Conservation (phyloP, 192 early-diverging fungal species). For the Coemansia sp. region DNA sequence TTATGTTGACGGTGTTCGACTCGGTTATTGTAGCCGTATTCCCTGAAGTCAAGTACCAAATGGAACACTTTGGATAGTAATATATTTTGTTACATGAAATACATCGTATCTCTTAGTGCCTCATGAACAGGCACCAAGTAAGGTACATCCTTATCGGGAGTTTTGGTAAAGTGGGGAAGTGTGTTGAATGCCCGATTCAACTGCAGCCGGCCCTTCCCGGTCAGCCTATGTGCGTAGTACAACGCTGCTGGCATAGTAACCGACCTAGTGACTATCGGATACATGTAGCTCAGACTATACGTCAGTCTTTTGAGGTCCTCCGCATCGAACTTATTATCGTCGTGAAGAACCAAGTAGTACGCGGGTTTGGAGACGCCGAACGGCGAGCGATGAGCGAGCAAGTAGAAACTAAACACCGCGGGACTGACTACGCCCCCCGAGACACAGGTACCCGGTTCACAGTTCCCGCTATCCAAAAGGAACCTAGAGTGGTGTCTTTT, state of each 20-base stretch:
- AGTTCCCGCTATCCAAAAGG: conserved; percentile 18
- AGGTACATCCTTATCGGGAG: not conserved
- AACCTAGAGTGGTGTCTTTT: conserved; percentile 41
- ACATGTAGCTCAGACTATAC: conserved; percentile 31
- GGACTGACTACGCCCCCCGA: conserved; percentile 2
- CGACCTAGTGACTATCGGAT: conserved; percentile 22
- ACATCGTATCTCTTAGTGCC: conserved; percentile 32
- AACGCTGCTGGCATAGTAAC: conserved; percentile 40
- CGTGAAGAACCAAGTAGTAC: conserved; percentile 41
- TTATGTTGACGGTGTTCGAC: conserved; percentile 78
- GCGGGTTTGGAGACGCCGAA: conserved; percentile 22
- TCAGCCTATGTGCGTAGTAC: conserved; percentile 47
- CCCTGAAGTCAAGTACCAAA: conserved; percentile 61
- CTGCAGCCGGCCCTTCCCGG: conserved; percentile 35
- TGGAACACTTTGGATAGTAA: conserved; percentile 3
- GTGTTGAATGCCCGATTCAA: conserved; percentile 15
- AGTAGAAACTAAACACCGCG: conserved; percentile 23
- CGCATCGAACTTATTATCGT: conserved; percentile 18
- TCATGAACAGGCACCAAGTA: conserved; percentile 35
- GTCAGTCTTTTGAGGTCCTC: conserved; percentile 20
- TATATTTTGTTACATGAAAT: conserved; percentile 27
- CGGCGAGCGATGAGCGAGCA: conserved; percentile 26
- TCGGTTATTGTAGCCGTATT: conserved; percentile 70
- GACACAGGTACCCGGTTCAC: conserved; percentile 30
- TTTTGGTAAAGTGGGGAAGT: conserved; percentile 9